Evolutionary conservation across 164 flowering plant genomes (phyloP).

Genomic region (Nelumbo lutea): DNA sequence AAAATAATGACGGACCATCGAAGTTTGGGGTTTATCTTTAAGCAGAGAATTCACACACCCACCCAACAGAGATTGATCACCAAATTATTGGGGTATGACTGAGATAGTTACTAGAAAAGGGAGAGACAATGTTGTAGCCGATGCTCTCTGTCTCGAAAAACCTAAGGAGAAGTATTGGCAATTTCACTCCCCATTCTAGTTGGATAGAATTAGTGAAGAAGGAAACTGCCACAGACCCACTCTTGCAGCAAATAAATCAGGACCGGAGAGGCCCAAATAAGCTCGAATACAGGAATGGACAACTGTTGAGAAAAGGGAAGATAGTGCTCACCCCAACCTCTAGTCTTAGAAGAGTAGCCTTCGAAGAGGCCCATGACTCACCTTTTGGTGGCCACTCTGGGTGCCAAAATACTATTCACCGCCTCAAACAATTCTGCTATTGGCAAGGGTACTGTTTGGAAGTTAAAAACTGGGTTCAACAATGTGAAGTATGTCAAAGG

Average conservation of each 20-base stretch:
- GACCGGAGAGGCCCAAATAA: neutral
- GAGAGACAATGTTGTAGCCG: slow-evolving; percentile 1
- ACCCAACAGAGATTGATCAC: slow-evolving; percentile 5
- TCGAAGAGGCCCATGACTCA: neutral
- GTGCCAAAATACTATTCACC: neutral
- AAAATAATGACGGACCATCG: neutral
- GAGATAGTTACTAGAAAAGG: neutral
- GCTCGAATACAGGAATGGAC: neutral
- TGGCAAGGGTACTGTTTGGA: neutral
- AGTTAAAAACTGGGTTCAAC: neutral
- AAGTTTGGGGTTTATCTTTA: neutral
- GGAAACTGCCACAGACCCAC: neutral
- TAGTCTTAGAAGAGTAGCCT: neutral
- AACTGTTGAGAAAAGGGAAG: neutral
- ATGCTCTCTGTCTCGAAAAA: slow-evolving; percentile 2
- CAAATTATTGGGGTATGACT: slow-evolving; percentile 12
- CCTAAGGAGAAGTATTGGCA: neutral
- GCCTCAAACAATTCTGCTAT: neutral
- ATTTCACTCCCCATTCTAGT: neutral
- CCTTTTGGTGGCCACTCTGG: slow-evolving; percentile 3
- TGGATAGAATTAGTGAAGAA: neutral
- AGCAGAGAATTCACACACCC: neutral
- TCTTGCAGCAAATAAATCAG: neutral
- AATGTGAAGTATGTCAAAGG: neutral
- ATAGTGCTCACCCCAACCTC: neutral